Percentiles rank a stretch among this genome's conserved stretches.
Conservation (phyloP, 2,329 filamentous ascomycete genomes). For the Colletotrichum tofieldiae region DNA sequence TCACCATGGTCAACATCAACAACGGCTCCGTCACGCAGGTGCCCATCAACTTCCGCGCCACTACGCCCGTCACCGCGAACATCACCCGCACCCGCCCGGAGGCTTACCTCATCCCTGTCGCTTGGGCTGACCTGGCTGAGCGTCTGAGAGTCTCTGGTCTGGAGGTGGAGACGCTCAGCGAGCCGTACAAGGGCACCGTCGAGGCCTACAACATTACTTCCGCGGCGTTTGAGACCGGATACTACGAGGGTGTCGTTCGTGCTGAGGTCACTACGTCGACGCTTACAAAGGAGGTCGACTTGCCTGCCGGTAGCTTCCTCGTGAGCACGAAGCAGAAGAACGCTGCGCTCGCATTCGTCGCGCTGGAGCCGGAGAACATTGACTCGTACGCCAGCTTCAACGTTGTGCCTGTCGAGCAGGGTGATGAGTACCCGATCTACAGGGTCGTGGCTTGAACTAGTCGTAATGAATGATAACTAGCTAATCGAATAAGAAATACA, state of each 20-base stretch:
- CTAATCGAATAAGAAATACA: background rate
- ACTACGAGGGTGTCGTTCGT: conserved; percentile 51
- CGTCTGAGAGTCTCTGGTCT: conserved; percentile 48
- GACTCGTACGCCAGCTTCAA: conserved; percentile 53
- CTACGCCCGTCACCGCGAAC: conserved; percentile 49
- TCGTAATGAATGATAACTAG: background rate
- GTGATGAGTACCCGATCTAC: conserved; percentile 52
- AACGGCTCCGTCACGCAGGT: conserved; percentile 50
- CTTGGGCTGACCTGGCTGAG: conserved; percentile 49
- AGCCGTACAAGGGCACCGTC: conserved; percentile 48
- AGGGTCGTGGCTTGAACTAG: conserved; percentile 40
- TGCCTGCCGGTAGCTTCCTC: conserved; percentile 51
- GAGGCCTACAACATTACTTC: conserved; percentile 49
- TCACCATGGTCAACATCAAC: conserved; percentile 48
- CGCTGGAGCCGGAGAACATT: conserved; percentile 53
- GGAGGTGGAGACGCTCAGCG: conserved; percentile 46
- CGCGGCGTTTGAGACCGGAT: conserved; percentile 45
- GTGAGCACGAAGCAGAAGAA: conserved; percentile 54
- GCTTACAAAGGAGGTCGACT: conserved; percentile 41
- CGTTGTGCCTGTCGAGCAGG: conserved; percentile 48
- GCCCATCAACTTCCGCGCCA: conserved; percentile 49
- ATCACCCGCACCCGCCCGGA: conserved; percentile 51
- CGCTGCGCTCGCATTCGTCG: conserved; percentile 49
- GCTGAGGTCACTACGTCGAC: conserved; percentile 45
- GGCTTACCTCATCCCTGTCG: conserved; percentile 50